Conservation (phyloP, 768 basidiomycete species). For the Russula abietina region DNA sequence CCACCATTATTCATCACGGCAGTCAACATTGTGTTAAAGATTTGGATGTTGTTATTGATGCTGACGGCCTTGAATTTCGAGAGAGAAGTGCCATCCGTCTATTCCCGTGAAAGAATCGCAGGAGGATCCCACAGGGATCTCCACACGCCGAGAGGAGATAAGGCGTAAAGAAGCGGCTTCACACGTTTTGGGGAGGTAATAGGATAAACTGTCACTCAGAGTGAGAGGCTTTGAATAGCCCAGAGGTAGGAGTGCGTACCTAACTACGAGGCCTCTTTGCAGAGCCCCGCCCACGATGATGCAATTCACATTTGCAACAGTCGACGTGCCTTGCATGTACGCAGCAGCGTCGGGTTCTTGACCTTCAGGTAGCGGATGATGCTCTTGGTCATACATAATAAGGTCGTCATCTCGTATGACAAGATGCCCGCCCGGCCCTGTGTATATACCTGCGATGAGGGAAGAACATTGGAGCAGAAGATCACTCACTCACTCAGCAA, state of each 20-base stretch:
- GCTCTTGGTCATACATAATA: too few species aligned
- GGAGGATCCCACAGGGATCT: not conserved
- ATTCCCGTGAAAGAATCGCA: not conserved
- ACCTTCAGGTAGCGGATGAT: too few species aligned
- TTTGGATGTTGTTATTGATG: not conserved
- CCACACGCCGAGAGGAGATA: not conserved
- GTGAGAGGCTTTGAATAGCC: not conserved
- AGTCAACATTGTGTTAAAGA: too few species aligned
- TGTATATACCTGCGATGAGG: not conserved
- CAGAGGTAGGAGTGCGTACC: not conserved
- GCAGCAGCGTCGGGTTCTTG: too few species aligned
- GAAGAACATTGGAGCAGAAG: not conserved
- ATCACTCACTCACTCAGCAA: constrained; percentile 2
- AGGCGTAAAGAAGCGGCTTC: not conserved
- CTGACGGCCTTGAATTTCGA: not conserved
- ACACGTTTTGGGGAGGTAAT: not conserved
- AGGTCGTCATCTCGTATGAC: too few species aligned
- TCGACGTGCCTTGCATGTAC: not conserved
- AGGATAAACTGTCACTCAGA: not conserved
- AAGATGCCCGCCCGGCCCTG: constrained; percentile 8
- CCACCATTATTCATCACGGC: too few species aligned
- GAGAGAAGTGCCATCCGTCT: not conserved
- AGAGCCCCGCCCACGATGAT: not conserved
- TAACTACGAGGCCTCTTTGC: not conserved
- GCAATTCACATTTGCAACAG: not conserved